phyloP scores from a whole-genome alignment of 305 asterid species.

The Caryopteris hybrid region DNA sequence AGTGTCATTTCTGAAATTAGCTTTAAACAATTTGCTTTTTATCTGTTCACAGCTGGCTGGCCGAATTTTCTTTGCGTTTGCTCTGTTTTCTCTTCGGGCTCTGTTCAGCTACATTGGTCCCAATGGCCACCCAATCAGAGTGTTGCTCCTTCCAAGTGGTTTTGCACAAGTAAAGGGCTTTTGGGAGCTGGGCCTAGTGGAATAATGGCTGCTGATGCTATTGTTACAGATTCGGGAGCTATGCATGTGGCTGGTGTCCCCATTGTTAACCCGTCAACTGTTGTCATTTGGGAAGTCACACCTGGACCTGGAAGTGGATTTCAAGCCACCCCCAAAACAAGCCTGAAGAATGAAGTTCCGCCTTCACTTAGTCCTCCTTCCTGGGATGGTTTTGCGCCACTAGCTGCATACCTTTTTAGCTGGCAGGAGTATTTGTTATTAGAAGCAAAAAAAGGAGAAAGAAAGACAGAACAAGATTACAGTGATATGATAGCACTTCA shows the following conservation, averaged over 20 bases:
- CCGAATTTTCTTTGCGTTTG: slow-evolving; percentile 97
- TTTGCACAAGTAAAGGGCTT: slow-evolving; percentile 95
- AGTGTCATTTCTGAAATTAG: neutral
- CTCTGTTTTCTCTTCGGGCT: slow-evolving; percentile 97
- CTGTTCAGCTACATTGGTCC: slow-evolving; percentile 97
- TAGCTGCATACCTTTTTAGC: slow-evolving; percentile 92
- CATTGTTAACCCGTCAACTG: slow-evolving; percentile 95
- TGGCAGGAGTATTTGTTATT: slow-evolving; percentile 89
- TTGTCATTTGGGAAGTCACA: slow-evolving; percentile 98
- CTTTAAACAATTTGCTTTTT: slow-evolving; percentile 18
- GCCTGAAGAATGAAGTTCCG: slow-evolving; percentile 64
- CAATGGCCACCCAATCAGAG: slow-evolving; percentile 90
- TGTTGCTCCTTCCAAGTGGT: slow-evolving; percentile 79
- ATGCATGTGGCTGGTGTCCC: slow-evolving; percentile 99
- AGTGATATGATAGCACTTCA: slow-evolving; percentile 82
- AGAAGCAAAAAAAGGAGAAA: slow-evolving; percentile 80
- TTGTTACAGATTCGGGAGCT: slow-evolving; percentile 96
- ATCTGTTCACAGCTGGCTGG: slow-evolving; percentile 87
- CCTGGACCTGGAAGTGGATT: slow-evolving; percentile 99
- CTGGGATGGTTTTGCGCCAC: slow-evolving; percentile 95
- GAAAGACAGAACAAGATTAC: slow-evolving; percentile 66
- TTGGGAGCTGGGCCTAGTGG: slow-evolving; percentile 99
- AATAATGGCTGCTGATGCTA: slow-evolving; percentile 99
- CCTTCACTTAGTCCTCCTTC: slow-evolving; percentile 93
- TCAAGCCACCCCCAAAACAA: slow-evolving; percentile 83